Evolutionary conservation across 345 rosid species (phyloP), one percentile per base, ranked within the genome.

Genomic region (Acer saccharum): DNA sequence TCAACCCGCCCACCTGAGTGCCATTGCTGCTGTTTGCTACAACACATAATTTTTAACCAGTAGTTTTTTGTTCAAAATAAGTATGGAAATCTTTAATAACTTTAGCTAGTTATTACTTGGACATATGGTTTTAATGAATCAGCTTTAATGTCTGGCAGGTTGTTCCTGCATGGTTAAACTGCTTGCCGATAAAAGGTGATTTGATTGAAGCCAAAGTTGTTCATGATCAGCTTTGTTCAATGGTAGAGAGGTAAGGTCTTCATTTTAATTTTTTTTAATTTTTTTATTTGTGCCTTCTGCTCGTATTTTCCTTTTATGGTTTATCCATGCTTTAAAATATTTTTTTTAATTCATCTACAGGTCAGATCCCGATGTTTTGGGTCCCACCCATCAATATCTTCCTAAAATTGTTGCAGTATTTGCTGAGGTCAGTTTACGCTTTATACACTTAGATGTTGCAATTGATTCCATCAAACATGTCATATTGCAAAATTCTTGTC

Each of bases 81-180:
- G 64, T 60, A 9, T 60, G 21, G 29, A 61, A 17, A 9, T n/a
- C 13, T 46, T 14, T 1, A 25, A 44, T 69, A n/a, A 43, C 41
- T 68, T 55, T 41, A 23, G 52, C 43, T 21, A 20, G 41, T 60
- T 74, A 14, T 39, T 5, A 57, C 65, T 58, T 44, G 35, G 27
- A 57, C 27, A 11, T 63, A 65, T 6, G 46, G 43, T 10, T 12
- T 11, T 11, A 54, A 72, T 71, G 48, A 65, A 41, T 27, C 46
- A 50, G 43, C 41, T 54, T 10, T 35, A 12, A 2, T 73, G 39
- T 71, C 70, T 82, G 81, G 73, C 83, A 97, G 99, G 92, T 97
- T 76, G 84, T 97, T 72, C 98, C 98, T 44, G 98, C 99, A 29
- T 97, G 99, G 99, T 86, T 97, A 85, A 97, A 91, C 86, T 97